Percentiles rank a stretch among this genome's conserved stretches.
phyloP scores from a whole-genome alignment of 768 basidiomycete genomes.

The Cytidiella melzeri region DNA sequence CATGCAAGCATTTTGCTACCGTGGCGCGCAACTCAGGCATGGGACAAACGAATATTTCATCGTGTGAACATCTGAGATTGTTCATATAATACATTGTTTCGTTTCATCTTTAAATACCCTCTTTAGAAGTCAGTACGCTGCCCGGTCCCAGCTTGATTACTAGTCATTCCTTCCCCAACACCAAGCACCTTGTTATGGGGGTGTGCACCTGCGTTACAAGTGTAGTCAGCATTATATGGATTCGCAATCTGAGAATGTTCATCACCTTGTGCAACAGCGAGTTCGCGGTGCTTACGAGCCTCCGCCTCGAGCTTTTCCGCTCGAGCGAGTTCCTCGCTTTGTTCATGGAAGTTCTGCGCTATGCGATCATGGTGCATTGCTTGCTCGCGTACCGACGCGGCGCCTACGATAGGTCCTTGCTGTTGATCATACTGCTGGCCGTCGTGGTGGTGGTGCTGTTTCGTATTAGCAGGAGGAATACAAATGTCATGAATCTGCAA shows the following conservation, averaged over 20 bases:
- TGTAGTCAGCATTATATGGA: background rate
- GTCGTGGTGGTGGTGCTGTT: background rate
- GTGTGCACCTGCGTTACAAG: conserved; percentile 4
- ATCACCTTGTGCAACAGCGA: conserved; percentile 12
- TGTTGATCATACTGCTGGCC: conserved; percentile 1
- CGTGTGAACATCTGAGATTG: too few relatives aligned
- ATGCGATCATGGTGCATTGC: conserved; percentile 7
- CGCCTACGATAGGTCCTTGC: conserved; percentile 1
- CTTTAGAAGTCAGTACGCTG: background rate
- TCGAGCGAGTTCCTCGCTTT: conserved; percentile 13
- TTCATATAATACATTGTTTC: too few relatives aligned
- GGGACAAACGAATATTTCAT: too few relatives aligned
- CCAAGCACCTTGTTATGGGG: conserved; percentile 10
- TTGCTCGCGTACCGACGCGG: conserved; percentile 13
- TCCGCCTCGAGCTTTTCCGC: conserved; percentile 14
- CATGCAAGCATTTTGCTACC: too few relatives aligned
- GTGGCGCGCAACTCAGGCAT: too few relatives aligned
- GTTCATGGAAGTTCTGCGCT: conserved; percentile 9
- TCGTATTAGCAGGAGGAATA: too few relatives aligned
- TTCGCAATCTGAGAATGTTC: background rate
- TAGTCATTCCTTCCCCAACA: background rate
- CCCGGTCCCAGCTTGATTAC: background rate
- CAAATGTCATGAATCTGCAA: background rate
- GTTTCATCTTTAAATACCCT: too few relatives aligned
- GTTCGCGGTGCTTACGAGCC: conserved; percentile 13